These are phyloP conservation scores for Apiospora kogelbergensis DNA, from an alignment of 2,329 filamentous ascomycete genomes.

Conservation along the genomic window DNA sequence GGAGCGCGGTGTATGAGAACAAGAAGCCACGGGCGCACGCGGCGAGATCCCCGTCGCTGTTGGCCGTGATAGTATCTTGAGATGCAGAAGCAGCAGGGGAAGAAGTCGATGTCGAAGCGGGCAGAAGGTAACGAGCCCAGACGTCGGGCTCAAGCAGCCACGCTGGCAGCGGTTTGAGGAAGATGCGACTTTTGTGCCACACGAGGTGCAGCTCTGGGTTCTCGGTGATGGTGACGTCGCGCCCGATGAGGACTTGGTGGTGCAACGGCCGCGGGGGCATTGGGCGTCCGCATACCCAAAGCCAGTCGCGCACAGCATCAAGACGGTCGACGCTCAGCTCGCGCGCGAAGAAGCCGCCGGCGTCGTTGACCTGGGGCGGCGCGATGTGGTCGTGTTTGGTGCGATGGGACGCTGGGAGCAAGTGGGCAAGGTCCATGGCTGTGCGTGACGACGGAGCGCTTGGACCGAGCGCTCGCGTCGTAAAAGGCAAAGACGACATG, in stretches of 20 bases:
- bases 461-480: slow-evolving; percentile 14
- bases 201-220: slow-evolving; percentile 39
- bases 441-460: neutral
- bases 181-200: slow-evolving; percentile 38
- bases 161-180: slow-evolving; percentile 39
- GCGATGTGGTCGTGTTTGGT: slow-evolving; percentile 29
- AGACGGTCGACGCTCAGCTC: slow-evolving; percentile 33
- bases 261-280: slow-evolving; percentile 40
- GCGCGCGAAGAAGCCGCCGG: slow-evolving; percentile 21
- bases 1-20: slow-evolving; percentile 37
- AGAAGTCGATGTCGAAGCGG: neutral
- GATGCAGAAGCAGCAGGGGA: neutral
- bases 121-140: slow-evolving; percentile 31
- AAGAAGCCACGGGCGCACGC: slow-evolving; percentile 32
- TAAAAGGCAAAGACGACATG: slow-evolving; percentile 17
- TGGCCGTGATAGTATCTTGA: neutral
- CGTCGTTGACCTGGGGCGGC: slow-evolving; percentile 17
- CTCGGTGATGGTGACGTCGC: slow-evolving; percentile 38
- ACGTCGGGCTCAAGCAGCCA: slow-evolving; percentile 38
- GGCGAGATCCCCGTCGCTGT: neutral
- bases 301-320: slow-evolving; percentile 28
- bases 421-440: slow-evolving; percentile 15
- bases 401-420: slow-evolving; percentile 32
- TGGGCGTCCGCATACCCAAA: slow-evolving; percentile 32
- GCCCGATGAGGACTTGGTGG: slow-evolving; percentile 32